Conservation (phyloP, 1,139 yeast species). For the Protomyces arabidopsidicola region DNA sequence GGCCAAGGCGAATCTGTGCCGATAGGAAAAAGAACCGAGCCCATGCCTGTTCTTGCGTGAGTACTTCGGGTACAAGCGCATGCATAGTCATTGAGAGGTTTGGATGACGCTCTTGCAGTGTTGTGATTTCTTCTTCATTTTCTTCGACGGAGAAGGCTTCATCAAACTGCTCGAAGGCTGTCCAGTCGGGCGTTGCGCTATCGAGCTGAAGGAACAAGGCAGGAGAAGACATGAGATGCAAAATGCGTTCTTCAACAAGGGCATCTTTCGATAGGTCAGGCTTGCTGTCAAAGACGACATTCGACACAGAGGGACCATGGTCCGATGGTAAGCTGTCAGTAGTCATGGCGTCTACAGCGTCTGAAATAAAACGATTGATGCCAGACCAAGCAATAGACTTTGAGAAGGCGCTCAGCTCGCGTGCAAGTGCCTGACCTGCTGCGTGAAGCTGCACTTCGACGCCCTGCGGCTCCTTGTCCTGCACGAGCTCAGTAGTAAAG, state of each 20-base stretch:
- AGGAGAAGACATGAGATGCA: not conserved
- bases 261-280: not conserved
- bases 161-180: not conserved
- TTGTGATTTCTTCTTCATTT: not conserved
- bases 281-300: not conserved
- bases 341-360: not conserved
- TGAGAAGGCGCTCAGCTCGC: not conserved
- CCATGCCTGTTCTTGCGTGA: slow-evolving; percentile 2
- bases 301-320: not conserved
- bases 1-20: not conserved
- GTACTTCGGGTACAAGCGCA: not conserved
- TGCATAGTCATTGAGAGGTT: not conserved
- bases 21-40: not conserved
- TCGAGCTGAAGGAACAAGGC: not conserved
- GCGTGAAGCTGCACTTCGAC: not conserved
- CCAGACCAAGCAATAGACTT: not conserved
- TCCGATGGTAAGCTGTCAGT: not conserved
- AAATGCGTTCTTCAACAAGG: not conserved
- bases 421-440: not conserved
- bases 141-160: not conserved
- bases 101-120: not conserved
- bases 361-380: not conserved
- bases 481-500: not conserved
- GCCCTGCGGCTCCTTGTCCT: not conserved
- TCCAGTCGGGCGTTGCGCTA: not conserved